Percentiles rank a stretch among this genome's conserved stretches.
These are phyloP conservation scores for Venturia nashicola DNA, from an alignment of 2,329 filamentous ascomycete species.

Conservation along the genomic window DNA sequence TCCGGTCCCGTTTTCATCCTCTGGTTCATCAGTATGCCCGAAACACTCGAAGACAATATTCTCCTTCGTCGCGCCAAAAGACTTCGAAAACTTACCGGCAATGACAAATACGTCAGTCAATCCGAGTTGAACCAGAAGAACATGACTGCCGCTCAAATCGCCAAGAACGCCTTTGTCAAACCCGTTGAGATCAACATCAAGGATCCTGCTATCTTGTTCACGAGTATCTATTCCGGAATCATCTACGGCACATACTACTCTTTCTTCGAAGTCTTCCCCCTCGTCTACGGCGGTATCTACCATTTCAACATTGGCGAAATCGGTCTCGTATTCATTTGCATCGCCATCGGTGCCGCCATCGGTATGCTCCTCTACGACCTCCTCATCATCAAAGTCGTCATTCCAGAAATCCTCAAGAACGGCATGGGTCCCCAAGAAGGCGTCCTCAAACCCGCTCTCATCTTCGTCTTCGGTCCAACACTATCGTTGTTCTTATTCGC, in stretches of 20 bases:
- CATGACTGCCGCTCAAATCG: constrained; percentile 34
- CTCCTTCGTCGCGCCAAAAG: constrained; percentile 48
- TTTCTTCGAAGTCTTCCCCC: constrained; percentile 21
- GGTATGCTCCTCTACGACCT: constrained; percentile 15
- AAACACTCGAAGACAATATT: constrained; percentile 46
- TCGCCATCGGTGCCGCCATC: constrained; percentile 19
- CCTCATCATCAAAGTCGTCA: constrained; percentile 15
- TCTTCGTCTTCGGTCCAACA: constrained; percentile 19
- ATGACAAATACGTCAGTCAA: constrained; percentile 43
- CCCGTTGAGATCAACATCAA: constrained; percentile 34
- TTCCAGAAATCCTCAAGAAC: constrained; percentile 15
- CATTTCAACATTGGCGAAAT: constrained; percentile 25
- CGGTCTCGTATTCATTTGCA: constrained; percentile 21
- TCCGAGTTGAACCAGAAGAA: constrained; percentile 52
- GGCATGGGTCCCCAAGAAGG: constrained; percentile 19
- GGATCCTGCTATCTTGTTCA: constrained; percentile 22
- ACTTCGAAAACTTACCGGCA: constrained; percentile 50
- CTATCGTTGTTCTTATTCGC: constrained; percentile 25
- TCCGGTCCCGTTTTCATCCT: constrained; percentile 18
- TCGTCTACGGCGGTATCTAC: constrained; percentile 29
- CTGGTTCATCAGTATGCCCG: constrained; percentile 16
- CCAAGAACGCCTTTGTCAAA: constrained; percentile 47
- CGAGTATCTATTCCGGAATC: constrained; percentile 14
- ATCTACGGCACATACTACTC: constrained; percentile 20
- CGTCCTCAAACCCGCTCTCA: constrained; percentile 21